Conservation (phyloP, 2,329 filamentous ascomycete genomes). For the Paecilomyces fulvus region DNA sequence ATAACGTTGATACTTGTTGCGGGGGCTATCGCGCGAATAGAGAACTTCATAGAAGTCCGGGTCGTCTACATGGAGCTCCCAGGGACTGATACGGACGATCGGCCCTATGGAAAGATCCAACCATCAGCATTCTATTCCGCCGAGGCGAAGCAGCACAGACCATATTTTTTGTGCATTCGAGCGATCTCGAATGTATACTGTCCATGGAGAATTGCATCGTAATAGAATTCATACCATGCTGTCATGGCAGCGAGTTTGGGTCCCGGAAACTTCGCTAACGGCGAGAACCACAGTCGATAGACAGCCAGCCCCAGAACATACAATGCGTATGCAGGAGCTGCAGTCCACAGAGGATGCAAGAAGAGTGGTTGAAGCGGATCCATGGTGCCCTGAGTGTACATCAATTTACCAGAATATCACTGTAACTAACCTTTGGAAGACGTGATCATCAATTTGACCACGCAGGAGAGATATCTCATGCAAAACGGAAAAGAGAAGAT, state of each 20-base stretch:
- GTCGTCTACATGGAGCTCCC: constrained; percentile 25
- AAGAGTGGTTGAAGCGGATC: neutral
- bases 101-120: constrained; percentile 14
- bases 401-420: neutral
- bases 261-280: constrained; percentile 22
- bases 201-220: constrained; percentile 15
- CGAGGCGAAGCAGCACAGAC: constrained; percentile 5
- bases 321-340: neutral
- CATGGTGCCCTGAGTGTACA: neutral
- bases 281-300: constrained; percentile 18
- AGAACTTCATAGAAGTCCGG: constrained; percentile 20
- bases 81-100: constrained; percentile 25
- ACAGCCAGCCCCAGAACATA: neutral
- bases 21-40: constrained; percentile 21
- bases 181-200: constrained; percentile 16
- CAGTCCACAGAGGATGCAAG: neutral
- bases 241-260: constrained; percentile 22
- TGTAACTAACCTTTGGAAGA: neutral
- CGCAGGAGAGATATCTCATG: neutral
- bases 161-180: constrained; percentile 19
- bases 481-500: neutral
- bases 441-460: neutral
- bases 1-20: constrained; percentile 22
- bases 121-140: neutral
- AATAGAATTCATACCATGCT: constrained; percentile 21